Percentiles rank a stretch among this genome's conserved stretches.
Evolutionary conservation across 768 basidiomycete species (phyloP).

Genomic region (Nidularia sp.): DNA sequence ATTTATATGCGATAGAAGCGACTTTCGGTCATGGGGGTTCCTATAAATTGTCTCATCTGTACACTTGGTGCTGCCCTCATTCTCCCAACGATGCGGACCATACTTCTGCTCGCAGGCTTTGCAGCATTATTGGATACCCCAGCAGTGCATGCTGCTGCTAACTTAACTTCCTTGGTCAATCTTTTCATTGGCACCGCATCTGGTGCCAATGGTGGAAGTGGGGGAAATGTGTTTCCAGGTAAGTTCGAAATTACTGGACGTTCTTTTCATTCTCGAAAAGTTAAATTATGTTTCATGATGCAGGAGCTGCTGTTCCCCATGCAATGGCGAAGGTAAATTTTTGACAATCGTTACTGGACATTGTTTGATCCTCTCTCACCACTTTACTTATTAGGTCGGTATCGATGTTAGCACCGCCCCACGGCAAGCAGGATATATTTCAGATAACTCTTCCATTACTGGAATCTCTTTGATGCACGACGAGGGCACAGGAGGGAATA

Average conservation of each 20-base stretch:
- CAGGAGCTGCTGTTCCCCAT: constrained; percentile 43
- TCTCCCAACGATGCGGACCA: too few species aligned
- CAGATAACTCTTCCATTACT: constrained; percentile 36
- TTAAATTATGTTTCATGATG: background rate
- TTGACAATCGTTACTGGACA: background rate
- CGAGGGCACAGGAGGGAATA: constrained; percentile 51
- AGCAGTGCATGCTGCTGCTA: constrained; percentile 7
- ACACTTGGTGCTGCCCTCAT: too few species aligned
- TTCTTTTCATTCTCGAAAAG: background rate
- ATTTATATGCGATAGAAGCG: too few species aligned
- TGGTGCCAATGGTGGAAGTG: constrained; percentile 38
- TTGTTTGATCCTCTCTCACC: background rate
- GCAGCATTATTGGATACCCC: too few species aligned
- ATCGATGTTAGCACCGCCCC: constrained; percentile 47
- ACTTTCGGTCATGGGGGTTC: too few species aligned
- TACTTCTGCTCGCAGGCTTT: too few species aligned
- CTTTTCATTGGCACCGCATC: constrained; percentile 48
- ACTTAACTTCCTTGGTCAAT: constrained; percentile 43
- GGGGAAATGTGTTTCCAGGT: constrained; percentile 49
- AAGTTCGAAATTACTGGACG: background rate
- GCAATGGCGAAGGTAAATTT: constrained; percentile 44
- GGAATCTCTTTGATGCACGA: constrained; percentile 52
- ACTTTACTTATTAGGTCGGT: constrained; percentile 29
- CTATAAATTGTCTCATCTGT: too few species aligned
- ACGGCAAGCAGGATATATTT: constrained; percentile 47